A percentile compares a stretch with the other conserved stretches of the same genome.
phyloP scores from a whole-genome alignment of 2,329 filamentous ascomycete species.

The Aspergillus sp. region DNA sequence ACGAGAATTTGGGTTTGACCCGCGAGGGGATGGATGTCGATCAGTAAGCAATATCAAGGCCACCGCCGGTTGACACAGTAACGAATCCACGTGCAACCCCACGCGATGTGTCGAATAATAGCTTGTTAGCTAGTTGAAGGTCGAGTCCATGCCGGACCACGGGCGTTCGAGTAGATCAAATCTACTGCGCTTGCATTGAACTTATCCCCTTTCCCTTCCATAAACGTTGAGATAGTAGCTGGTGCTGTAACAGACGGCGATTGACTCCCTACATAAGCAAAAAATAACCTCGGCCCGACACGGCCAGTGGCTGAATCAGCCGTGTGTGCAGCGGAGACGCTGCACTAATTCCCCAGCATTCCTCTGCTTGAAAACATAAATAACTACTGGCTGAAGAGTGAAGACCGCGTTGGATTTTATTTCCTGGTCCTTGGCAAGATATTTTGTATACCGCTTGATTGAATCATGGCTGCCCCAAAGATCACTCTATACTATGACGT shows the following conservation, averaged over 20 bases:
- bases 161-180: not conserved
- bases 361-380: not conserved
- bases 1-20: too few relatives aligned
- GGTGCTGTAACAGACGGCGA: too few relatives aligned
- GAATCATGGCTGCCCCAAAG: slow-evolving; percentile 47
- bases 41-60: too few relatives aligned
- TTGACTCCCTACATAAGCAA: too few relatives aligned
- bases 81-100: not conserved
- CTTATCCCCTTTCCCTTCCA: not conserved
- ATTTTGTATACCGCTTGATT: not conserved
- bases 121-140: not conserved
- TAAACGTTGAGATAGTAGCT: not conserved
- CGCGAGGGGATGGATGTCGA: too few relatives aligned
- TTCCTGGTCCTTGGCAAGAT: not conserved
- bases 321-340: not conserved
- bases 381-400: not conserved
- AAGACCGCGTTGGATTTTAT: not conserved
- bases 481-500: slow-evolving; percentile 61
- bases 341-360: not conserved
- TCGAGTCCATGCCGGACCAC: not conserved
- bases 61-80: too few relatives aligned
- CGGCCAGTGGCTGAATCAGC: slow-evolving; percentile 6
- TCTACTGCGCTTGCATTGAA: not conserved
- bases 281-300: slow-evolving; percentile 13
- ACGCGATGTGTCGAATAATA: not conserved